phyloP scores from a whole-genome alignment of 2,329 filamentous ascomycete species.

The Fusarium humuli region DNA sequence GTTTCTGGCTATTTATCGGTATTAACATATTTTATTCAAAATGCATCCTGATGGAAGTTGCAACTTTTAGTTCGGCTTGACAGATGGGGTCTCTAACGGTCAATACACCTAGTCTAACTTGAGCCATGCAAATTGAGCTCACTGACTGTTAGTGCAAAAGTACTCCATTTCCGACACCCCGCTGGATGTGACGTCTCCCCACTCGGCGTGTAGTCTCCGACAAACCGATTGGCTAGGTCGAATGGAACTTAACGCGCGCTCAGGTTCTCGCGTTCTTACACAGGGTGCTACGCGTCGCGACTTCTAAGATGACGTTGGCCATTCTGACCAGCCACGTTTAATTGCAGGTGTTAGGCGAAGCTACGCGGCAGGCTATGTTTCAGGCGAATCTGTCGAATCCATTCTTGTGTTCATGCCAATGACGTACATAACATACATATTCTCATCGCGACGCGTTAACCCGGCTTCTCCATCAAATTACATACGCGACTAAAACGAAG shows the following conservation, averaged over 20 bases:
- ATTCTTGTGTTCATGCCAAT: neutral
- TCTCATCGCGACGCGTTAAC: neutral
- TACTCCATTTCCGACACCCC: fast-evolving
- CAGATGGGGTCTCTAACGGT: no score
- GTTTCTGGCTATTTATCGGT: neutral
- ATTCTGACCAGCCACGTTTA: neutral
- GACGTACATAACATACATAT: neutral
- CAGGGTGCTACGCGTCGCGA: neutral
- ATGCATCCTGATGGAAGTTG: fast-evolving
- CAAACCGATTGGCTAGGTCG: neutral
- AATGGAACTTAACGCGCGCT: fast-evolving
- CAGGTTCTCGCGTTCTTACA: no score
- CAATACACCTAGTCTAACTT: neutral
- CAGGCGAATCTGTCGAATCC: neutral
- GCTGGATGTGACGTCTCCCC: fast-evolving
- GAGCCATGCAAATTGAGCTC: fast-evolving
- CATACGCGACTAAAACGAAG: neutral
- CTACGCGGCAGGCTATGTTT: neutral
- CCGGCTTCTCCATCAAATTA: neutral
- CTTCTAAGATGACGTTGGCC: neutral
- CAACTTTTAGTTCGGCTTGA: neutral
- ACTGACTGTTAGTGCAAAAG: neutral
- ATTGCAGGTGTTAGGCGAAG: neutral
- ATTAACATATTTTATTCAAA: fast-evolving
- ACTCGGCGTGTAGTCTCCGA: fast-evolving